A percentile compares a stretch with the other conserved stretches of the same genome.
These are phyloP conservation scores for Fonsecaea monophora DNA, from an alignment of 2,329 filamentous ascomycete species.

Conservation along the genomic window DNA sequence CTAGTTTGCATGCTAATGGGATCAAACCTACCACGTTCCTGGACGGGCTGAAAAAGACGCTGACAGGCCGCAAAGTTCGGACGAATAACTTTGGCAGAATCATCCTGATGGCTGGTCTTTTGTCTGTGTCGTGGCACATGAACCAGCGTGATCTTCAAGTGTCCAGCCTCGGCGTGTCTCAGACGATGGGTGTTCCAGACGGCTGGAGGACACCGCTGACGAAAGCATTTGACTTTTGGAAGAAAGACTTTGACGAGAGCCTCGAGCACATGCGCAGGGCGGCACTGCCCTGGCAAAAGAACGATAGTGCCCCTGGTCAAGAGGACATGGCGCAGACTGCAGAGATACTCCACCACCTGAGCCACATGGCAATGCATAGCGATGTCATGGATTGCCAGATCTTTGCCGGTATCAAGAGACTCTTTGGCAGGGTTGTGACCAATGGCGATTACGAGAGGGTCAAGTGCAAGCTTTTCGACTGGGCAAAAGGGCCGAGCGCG, in stretches of 20 bases:
- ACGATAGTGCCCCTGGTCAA: conserved; percentile 50
- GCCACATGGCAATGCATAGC: conserved; percentile 97
- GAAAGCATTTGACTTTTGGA: conserved; percentile 91
- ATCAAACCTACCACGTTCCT: conserved; percentile 86
- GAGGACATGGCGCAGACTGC: conserved; percentile 83
- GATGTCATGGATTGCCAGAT: conserved; percentile 96
- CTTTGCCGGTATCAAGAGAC: conserved; percentile 82
- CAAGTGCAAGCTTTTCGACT: conserved; percentile 77
- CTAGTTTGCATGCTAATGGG: conserved; percentile 78
- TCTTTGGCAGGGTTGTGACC: conserved; percentile 85
- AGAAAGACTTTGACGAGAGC: conserved; percentile 83
- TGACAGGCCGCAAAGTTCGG: conserved; percentile 82
- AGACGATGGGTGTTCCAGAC: conserved; percentile 80
- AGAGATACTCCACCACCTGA: conserved; percentile 87
- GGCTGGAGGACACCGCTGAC: conserved; percentile 88
- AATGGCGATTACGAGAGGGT: conserved; percentile 79
- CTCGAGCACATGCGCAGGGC: conserved; percentile 51
- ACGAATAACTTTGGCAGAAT: conserved; percentile 93
- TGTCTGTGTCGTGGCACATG: conserved; percentile 97
- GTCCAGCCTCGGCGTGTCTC: conserved; percentile 72
- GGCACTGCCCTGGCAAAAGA: conserved; percentile 38
- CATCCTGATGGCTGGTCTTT: conserved; percentile 88
- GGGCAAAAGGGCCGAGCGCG: conserved; percentile 86
- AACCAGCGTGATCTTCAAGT: conserved; percentile 96
- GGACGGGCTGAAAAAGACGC: conserved; percentile 85